Evolutionary conservation across 352 stramenopile species (phyloP).

Genomic region (Chloridella minuta): DNA sequence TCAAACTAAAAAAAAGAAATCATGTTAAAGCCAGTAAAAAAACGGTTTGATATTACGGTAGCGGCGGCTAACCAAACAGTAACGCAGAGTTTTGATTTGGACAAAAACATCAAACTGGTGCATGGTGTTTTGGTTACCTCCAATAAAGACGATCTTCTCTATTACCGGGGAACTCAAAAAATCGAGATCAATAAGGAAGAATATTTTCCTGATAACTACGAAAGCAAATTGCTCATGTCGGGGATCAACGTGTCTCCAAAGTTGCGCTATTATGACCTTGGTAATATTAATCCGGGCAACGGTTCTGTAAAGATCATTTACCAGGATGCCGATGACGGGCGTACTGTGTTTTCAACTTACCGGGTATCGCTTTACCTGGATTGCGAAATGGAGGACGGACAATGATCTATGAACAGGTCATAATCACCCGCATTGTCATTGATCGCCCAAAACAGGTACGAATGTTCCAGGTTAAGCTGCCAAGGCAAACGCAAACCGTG

Average conservation of each 20-base stretch:
- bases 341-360: not conserved
- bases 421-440: not conserved
- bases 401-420: not conserved
- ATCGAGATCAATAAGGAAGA: not conserved
- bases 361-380: not conserved
- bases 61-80: not conserved
- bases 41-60: not conserved
- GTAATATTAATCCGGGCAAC: not conserved
- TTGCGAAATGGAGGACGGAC: not conserved
- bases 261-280: not conserved
- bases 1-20: not conserved
- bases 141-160: not conserved
- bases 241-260: not conserved
- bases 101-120: not conserved
- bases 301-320: not conserved
- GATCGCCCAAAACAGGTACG: not conserved
- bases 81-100: not conserved
- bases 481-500: not conserved
- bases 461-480: not conserved
- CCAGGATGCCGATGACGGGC: not conserved
- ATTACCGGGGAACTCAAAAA: not conserved
- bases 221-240: not conserved
- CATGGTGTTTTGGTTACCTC: not conserved
- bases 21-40: not conserved
- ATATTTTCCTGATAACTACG: not conserved